Base-by-base conservation (phyloP, 495 filamentous ascomycete species). In the Acidomyces sp. region DNA sequence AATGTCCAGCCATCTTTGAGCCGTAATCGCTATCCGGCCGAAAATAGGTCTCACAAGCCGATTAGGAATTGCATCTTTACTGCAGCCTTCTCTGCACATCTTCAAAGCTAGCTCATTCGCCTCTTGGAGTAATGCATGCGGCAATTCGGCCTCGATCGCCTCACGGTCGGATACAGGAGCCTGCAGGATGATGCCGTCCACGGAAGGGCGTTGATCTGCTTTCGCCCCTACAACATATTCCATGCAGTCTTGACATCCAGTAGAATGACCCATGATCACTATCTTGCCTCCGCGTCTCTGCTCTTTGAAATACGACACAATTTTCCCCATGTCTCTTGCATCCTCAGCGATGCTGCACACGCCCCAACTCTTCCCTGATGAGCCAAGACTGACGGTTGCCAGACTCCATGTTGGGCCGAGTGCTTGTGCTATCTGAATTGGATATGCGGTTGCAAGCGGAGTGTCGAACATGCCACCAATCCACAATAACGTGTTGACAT, bases 261-360 rank as follows among this genome's bases (percentile, higher is more conserved):
- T 84, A 1, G 80, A 86, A 48, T 93, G 85, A 7, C 90, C 90
- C 71, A 97, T 74, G 9, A 95, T 56, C 6, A 88, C 78, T n/a
- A 93, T 63, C 53, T 78, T 83, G 9, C 64, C 56, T 7, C 54
- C 60, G 0, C 55, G 52, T 3, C 55, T 46, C 27, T 57, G 31
- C 11, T 32, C 40, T 2, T 65, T 66, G 35, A 94, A 72, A 53
- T 86, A 87, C 15, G 64, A 55, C n/a, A 94, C 80, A 36, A 80
- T 69, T 16, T 72, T 60, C 0, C 65, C 70, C 31, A 94, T 69
- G 56, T 97, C 85, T 16, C 68, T 57, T 12, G 78, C 78, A 58
- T 95, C 88, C 35, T 71, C 56, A 37, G 65, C 61, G 12, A 97
- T 69, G 45, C 69, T 72, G 12, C 69, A 62, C 35, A 71, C 74